phyloP scores from a whole-genome alignment of 805 yeast genomes.

The Zygotorulaspora florentina region DNA sequence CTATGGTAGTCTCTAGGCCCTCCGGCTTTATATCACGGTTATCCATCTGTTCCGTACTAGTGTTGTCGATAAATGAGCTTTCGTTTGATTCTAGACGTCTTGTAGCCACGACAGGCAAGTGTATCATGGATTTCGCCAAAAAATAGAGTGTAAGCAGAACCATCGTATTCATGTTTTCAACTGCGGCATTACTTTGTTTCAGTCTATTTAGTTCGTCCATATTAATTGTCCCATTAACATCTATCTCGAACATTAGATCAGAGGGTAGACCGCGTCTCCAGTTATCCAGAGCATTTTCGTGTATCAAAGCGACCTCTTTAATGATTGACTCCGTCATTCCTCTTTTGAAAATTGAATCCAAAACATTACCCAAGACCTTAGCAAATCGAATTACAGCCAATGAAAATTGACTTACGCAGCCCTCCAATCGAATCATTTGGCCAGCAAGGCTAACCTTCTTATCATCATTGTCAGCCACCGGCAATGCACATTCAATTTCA shows the following conservation, averaged over 20 bases:
- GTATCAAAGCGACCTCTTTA: constrained; percentile 32
- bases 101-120: constrained; percentile 56
- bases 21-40: constrained; percentile 1
- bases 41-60: not conserved
- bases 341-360: constrained; percentile 68
- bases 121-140: constrained; percentile 58
- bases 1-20: not conserved
- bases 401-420: constrained; percentile 62
- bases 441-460: constrained; percentile 46
- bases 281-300: constrained; percentile 67
- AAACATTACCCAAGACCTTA: constrained; percentile 65
- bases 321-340: constrained; percentile 34
- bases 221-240: constrained; percentile 46
- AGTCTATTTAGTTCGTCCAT: constrained; percentile 20
- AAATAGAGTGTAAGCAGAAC: constrained; percentile 56
- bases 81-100: constrained; percentile 31
- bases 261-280: constrained; percentile 74
- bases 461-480: constrained; percentile 56
- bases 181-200: constrained; percentile 25
- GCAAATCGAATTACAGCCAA: constrained; percentile 64
- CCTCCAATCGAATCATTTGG: constrained; percentile 55
- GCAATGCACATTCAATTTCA: constrained; percentile 83
- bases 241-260: constrained; percentile 58
- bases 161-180: constrained; percentile 43
- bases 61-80: not conserved